phyloP scores from a whole-genome alignment of 441 rosid species.

The Adansonia gregorii region DNA sequence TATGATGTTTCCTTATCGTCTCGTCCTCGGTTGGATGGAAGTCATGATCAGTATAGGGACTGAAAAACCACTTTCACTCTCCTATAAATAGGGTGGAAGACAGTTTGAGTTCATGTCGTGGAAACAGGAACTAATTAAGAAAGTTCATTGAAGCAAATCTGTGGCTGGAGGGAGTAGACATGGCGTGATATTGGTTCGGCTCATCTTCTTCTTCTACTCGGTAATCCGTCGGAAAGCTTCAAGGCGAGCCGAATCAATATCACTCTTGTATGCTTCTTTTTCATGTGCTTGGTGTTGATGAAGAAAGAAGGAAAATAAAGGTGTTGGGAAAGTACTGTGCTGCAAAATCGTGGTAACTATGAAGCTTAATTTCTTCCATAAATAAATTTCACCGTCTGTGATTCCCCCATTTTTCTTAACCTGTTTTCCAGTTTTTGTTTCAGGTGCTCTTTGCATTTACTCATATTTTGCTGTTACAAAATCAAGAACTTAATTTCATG shows the following conservation, averaged over 20 bases:
- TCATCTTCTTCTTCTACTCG: conserved; percentile 29
- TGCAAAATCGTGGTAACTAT: not conserved
- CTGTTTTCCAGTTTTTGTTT: not conserved
- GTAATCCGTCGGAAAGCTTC: not conserved
- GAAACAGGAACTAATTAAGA: not conserved
- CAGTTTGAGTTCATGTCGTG: not conserved
- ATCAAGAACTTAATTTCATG: no score
- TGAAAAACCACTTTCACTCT: conserved; percentile 13
- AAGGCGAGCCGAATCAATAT: conserved; percentile 65
- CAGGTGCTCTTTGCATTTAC: no score
- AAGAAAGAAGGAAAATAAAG: not conserved
- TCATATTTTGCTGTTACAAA: no score
- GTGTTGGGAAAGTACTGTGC: not conserved
- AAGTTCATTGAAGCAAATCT: conserved; percentile 12
- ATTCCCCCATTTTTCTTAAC: not conserved
- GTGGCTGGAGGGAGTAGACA: conserved; percentile 46
- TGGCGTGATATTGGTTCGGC: conserved; percentile 56
- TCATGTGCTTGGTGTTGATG: not conserved
- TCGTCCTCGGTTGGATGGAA: not conserved
- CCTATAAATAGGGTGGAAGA: conserved; percentile 23
- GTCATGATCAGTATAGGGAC: conserved; percentile 1
- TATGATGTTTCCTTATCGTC: conserved; percentile 17
- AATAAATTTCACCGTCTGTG: not conserved
- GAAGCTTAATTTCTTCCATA: not conserved
- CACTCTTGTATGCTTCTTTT: conserved; percentile 54